Evolutionary conservation across 495 filamentous ascomycete genomes (phyloP), one percentile per base, ranked within the genome.

Genomic region (Penicillium diatomitis): DNA sequence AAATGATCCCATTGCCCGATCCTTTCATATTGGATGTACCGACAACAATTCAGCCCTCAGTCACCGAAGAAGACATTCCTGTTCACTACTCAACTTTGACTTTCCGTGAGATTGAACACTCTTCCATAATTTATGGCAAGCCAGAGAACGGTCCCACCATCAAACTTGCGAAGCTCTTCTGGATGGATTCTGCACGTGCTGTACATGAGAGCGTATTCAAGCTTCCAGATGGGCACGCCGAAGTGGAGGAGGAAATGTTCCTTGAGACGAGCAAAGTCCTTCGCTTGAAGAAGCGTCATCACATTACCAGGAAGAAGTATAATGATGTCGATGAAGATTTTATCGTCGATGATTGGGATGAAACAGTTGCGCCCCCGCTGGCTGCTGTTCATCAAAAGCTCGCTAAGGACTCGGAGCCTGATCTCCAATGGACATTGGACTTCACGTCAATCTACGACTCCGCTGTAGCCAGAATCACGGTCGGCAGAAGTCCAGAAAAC

Each of bases 11-110:
- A 44, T 43, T 62, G n/a, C 53, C 59, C 6, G 73, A 77, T 54
- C 67, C 72, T 9, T 71, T 70, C 31, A 36, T 69, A n/a, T 39
- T 78, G 4, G 44, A 69, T 48, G 40, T 69, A 8, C 68, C 67
- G n/a, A 37, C 35, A n/a, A 30, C 42, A 46, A 39, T 32, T 27
- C 51, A 48, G 29, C 9, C 27, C 35, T 12, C 34, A 32, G 8
- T 35, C 32, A 2, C 8, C 43, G 12, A 55, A 12, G 34, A 42
- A 32, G 55, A 51, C 5, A 35, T 38, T 5, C 32, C 11, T 9
- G 36, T 41, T 4, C 57, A 55, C 3, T 63, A 67, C 41, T 65
- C 60, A 20, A 62, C 62, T 12, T 61, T 74, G 32, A 33, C 68
- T 3, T 70, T 73, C 37, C 66, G 49, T 47, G 60, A 71, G 54